Evolutionary conservation across 441 rosid species (phyloP).

Genomic region (Populus hybrid): DNA sequence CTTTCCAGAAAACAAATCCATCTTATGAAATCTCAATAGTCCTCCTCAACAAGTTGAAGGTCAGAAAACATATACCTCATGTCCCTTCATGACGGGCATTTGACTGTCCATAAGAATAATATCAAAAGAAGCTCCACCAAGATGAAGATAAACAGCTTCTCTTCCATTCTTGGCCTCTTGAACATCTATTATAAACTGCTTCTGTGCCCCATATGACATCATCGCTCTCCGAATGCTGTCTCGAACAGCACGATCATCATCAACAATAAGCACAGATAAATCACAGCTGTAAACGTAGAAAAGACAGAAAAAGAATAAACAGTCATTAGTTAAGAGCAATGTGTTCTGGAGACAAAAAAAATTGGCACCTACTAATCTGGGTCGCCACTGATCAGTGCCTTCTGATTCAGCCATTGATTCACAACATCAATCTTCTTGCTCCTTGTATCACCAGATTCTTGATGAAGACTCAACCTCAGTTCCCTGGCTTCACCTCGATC

Average conservation of each 20-base stretch:
- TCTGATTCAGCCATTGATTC: not conserved
- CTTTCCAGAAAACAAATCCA: not conserved
- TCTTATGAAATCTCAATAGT: not conserved
- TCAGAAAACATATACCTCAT: not conserved
- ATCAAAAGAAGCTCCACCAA: not conserved
- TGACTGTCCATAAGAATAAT: not conserved
- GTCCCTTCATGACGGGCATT: not conserved
- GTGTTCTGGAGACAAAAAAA: not conserved
- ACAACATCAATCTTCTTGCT: not conserved
- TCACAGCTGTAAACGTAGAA: not conserved
- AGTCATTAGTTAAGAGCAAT: not conserved
- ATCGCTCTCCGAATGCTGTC: not conserved
- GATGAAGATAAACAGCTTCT: conserved; percentile 3
- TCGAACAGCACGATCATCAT: not conserved
- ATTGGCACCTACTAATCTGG: not conserved
- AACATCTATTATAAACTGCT: not conserved
- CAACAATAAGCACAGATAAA: not conserved
- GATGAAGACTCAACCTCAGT: not conserved
- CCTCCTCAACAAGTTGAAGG: not conserved
- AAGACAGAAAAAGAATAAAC: not conserved
- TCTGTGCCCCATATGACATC: not conserved
- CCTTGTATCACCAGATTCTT: not conserved
- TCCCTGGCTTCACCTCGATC: not conserved
- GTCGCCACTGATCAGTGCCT: not conserved
- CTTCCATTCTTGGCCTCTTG: not conserved